Conservation (phyloP, 371 early-diverging fungal species). For the Mortierella polycephala region DNA sequence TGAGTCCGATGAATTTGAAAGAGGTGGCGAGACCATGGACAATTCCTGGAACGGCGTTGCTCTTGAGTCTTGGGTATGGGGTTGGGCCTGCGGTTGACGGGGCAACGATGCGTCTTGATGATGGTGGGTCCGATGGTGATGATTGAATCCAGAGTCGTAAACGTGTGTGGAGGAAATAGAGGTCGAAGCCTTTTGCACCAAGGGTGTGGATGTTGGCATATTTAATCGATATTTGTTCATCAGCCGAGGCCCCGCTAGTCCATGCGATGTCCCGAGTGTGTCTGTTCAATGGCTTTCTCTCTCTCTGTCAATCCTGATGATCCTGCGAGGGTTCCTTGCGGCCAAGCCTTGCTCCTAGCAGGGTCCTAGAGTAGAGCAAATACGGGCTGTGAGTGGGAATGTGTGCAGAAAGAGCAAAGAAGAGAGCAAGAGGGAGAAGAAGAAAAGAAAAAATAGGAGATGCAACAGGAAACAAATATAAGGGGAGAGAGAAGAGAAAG, state of each 20-base stretch:
- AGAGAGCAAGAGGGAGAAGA: not conserved
- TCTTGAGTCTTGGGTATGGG: not conserved
- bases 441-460: not conserved
- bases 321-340: not conserved
- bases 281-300: no score
- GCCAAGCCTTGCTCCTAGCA: not conserved
- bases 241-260: not conserved
- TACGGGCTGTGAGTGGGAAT: not conserved
- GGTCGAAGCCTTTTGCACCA: conserved; percentile 18
- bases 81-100: not conserved
- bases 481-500: not conserved
- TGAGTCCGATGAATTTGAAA: not conserved
- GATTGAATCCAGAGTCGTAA: conserved; percentile 5
- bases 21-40: not conserved
- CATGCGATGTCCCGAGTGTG: no score
- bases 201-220: conserved; percentile 27
- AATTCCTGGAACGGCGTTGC: not conserved
- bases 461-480: not conserved
- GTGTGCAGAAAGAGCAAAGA: not conserved
- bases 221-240: conserved; percentile 15
- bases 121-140: conserved; percentile 2
- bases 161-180: conserved; percentile 4
- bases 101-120: not conserved
- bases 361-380: not conserved
- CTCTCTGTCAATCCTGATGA: not conserved